A percentile compares a stretch with the other conserved stretches of the same genome.
These are phyloP conservation scores for Cladosporium phlei DNA, from an alignment of 2,329 filamentous ascomycete species.

Conservation along the genomic window DNA sequence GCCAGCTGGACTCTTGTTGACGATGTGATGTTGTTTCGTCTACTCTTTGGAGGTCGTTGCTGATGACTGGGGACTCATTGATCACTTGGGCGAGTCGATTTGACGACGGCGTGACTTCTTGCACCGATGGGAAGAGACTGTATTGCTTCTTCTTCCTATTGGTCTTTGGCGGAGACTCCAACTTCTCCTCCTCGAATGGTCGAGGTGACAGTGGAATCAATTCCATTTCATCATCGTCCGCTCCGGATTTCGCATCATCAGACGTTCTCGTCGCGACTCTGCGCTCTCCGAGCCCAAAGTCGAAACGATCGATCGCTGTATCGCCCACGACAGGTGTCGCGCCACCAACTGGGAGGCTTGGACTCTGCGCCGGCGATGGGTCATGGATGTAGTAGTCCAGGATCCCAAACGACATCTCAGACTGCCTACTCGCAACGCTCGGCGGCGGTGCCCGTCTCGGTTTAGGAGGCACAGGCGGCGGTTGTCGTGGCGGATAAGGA, in stretches of 20 bases:
- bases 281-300: constrained; percentile 25
- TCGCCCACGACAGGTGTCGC: constrained; percentile 18
- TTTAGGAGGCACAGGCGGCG: neutral
- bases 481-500: neutral
- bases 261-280: neutral
- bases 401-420: constrained; percentile 29
- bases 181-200: constrained; percentile 4
- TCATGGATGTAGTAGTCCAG: constrained; percentile 29
- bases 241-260: constrained; percentile 12
- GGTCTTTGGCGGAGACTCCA: constrained; percentile 2
- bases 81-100: constrained; percentile 6
- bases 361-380: constrained; percentile 21
- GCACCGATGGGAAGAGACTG: constrained; percentile 26
- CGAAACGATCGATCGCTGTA: constrained; percentile 26
- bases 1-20: neutral
- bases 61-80: constrained; percentile 1
- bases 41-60: constrained; percentile 5
- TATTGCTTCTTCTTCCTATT: constrained; percentile 21
- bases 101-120: constrained; percentile 19
- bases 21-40: neutral
- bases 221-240: constrained; percentile 15
- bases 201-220: constrained; percentile 18
- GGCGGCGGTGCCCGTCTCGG: neutral
- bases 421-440: constrained; percentile 18
- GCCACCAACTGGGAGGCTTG: constrained; percentile 14